Conservation (phyloP, 305 asterid species). For the Petunia hybrid region DNA sequence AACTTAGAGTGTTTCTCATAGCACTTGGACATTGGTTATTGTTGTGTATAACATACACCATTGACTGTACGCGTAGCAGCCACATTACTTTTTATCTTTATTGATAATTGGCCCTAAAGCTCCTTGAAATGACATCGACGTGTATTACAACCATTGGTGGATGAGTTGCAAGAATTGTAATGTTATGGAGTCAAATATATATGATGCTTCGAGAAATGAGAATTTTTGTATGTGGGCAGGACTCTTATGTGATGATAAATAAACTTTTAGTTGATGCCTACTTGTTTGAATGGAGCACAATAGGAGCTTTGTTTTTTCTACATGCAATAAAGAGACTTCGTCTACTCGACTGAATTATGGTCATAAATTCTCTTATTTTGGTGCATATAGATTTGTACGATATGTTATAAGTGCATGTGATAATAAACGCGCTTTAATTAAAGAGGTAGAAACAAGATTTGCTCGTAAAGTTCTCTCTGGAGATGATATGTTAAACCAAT, state of each 20-base stretch:
- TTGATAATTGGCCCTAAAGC: background rate
- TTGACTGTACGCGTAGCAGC: constrained; percentile 7
- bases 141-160: no score
- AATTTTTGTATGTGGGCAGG: background rate
- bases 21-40: constrained; percentile 33
- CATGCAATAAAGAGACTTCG: background rate
- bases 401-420: no score
- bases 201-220: background rate
- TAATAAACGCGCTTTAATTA: no score
- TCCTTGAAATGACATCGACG: background rate
- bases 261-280: background rate
- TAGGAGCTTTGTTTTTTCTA: background rate
- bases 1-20: background rate
- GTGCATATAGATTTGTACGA: no score
- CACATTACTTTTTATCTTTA: background rate
- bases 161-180: background rate
- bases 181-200: background rate
- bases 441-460: no score
- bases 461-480: no score
- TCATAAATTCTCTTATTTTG: no score
- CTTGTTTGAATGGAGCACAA: background rate
- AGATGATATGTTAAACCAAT: no score
- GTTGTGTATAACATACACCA: constrained; percentile 9
- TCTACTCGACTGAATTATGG: no score
- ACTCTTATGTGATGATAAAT: background rate